These are phyloP conservation scores for Nannochloris sp. DNA, from an alignment of 139 green algal genomes.

Conservation along the genomic window DNA sequence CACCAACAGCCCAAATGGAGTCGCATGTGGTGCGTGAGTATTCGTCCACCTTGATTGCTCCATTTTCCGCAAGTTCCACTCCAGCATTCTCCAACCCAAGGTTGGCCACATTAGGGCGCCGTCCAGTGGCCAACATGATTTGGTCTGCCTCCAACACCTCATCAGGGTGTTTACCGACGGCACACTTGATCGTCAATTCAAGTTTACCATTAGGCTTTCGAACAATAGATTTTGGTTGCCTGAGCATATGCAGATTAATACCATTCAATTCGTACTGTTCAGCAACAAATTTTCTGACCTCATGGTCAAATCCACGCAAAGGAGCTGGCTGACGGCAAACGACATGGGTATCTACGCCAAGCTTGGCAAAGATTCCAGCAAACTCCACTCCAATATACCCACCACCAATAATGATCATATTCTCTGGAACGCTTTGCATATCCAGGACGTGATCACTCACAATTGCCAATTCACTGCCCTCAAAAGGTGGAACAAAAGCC, in stretches of 20 bases:
- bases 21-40: conserved; percentile 69
- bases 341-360: conserved; percentile 78
- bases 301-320: conserved; percentile 50
- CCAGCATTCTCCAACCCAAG: conserved; percentile 50
- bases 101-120: conserved; percentile 21
- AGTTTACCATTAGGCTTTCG: not conserved
- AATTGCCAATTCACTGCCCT: conserved; percentile 69
- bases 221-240: conserved; percentile 4
- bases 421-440: conserved; percentile 40
- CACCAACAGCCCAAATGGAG: conserved; percentile 87
- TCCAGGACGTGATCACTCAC: conserved; percentile 87
- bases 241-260: conserved; percentile 7
- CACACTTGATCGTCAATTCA: not conserved
- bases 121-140: conserved; percentile 29
- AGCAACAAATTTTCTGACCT: conserved; percentile 25
- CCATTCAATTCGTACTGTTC: conserved; percentile 31
- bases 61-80: conserved; percentile 42
- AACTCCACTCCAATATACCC: conserved; percentile 98
- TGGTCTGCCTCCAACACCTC: conserved; percentile 14
- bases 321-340: conserved; percentile 59
- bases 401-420: conserved; percentile 76
- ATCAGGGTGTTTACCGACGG: not conserved
- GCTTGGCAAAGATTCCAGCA: conserved; percentile 82
- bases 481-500: conserved; percentile 26
- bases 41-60: conserved; percentile 78